Percentiles rank a stretch among this genome's conserved stretches.
These are phyloP conservation scores for Ganoderma resinaceum DNA, from an alignment of 1,284 basidiomycete genomes.

Conservation along the genomic window DNA sequence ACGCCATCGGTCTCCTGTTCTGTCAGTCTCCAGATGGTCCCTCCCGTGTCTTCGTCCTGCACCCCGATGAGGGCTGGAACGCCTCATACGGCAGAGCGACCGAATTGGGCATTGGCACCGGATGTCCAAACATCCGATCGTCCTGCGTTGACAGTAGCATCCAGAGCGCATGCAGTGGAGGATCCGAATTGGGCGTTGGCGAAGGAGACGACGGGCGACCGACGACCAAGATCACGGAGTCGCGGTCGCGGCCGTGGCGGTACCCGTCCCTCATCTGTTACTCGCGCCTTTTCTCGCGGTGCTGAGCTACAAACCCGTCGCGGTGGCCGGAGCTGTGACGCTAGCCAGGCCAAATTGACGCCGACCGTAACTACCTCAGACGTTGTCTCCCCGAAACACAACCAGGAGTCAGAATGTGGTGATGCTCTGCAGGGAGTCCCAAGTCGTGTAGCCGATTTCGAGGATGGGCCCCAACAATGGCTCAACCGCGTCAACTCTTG, in stretches of 20 bases:
- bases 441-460: background rate
- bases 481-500: constrained; percentile 21
- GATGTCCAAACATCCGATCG: constrained; percentile 26
- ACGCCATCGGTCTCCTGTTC: background rate
- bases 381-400: background rate
- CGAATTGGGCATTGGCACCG: constrained; percentile 6
- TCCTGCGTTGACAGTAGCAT: constrained; percentile 37
- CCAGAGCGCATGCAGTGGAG: constrained; percentile 30
- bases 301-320: background rate
- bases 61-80: background rate
- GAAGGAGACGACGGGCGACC: background rate
- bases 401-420: background rate
- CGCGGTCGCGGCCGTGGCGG: background rate
- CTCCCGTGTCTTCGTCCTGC: background rate
- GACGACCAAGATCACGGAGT: constrained; percentile 6
- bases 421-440: background rate
- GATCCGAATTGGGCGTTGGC: constrained; percentile 9
- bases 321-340: background rate
- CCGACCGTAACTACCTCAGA: background rate
- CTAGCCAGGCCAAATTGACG: background rate
- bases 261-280: background rate
- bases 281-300: background rate
- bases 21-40: constrained; percentile 6
- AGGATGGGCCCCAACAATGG: constrained; percentile 23
- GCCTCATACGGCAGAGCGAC: constrained; percentile 29